Base-by-base conservation (phyloP, 2,329 filamentous ascomycete genomes). In the Ceratocystis alfenasii region DNA sequence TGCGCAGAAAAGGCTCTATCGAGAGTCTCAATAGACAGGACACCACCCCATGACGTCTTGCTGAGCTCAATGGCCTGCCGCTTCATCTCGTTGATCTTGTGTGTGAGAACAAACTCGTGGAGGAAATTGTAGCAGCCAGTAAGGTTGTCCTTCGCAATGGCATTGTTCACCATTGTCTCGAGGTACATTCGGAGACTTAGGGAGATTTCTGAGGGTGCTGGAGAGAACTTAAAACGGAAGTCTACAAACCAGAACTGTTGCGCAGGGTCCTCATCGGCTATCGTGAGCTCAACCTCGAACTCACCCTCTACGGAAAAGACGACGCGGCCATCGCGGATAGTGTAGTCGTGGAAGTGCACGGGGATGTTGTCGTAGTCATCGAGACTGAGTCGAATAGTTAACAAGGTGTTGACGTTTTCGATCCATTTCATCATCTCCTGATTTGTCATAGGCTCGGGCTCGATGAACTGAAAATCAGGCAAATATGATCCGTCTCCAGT, bases 221-320 rank as follows among this genome's bases (percentile, higher is more conserved):
- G 93, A 7, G 78, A 80, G 73, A 95, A 99, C 15, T 86, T 78
- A 70, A 95, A 91, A 67, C 92, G 85, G 71, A 97, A 86, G 74
- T 97, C 92, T 68, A 97, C 89, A 73, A 97, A 96, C 80, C 88
- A 96, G 73, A 95, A 95, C 71, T 95, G 92, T 65, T 88, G 87
- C 41, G 85, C 80, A 20, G 86, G 83, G 69, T 94, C 87, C 72
- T 97, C 92, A 70, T 92, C 88, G 20, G 89, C 90, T 69, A 97
- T 88, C 0, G 91, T 92, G 63, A 99, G 81, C 73, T 97, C 94
- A 22, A 97, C 84, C 74, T 97, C 93, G 71, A 96, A 96, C 74
- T 97, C 93, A 64, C 84, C 83, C 2, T 83, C 78, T 1, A 97
- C 88, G 60, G 79, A 83, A 74, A 99, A 99, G 0, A 91, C 97